phyloP scores from a whole-genome alignment of 306 rosid genomes.

The Citrullus colocynthis region DNA sequence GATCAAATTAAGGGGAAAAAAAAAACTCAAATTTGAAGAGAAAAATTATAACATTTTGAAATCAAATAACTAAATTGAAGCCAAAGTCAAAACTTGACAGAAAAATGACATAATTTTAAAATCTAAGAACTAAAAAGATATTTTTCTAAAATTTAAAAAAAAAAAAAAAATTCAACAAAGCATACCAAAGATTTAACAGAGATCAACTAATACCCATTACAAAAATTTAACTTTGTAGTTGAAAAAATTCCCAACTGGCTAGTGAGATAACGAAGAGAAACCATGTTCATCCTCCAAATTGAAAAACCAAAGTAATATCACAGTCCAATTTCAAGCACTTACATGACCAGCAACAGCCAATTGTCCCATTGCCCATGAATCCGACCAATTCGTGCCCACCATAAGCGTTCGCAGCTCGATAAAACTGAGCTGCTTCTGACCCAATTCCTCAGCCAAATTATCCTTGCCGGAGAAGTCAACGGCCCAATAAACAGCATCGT shows the following conservation, averaged over 20 bases:
- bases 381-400: constrained; percentile 88
- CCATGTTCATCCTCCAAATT: background rate
- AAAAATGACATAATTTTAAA: no score
- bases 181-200: background rate
- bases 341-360: constrained; percentile 92
- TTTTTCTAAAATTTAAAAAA: no score
- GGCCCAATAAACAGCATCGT: constrained; percentile 65
- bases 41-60: no score
- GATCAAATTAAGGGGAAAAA: no score
- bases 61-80: no score
- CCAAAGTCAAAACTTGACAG: no score
- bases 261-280: background rate
- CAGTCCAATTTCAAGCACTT: constrained; percentile 16
- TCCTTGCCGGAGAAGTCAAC: constrained; percentile 52
- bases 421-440: constrained; percentile 26
- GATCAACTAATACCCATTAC: background rate
- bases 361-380: constrained; percentile 40
- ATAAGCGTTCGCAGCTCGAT: constrained; percentile 75
- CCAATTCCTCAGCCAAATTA: constrained; percentile 29
- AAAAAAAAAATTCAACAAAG: no score
- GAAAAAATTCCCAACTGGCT: background rate
- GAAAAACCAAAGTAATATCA: background rate
- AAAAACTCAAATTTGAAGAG: no score
- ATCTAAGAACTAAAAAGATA: no score
- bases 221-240: background rate